These are phyloP conservation scores for Ophiostoma novo-ulmi DNA, from an alignment of 2,329 filamentous ascomycete genomes.

Conservation along the genomic window DNA sequence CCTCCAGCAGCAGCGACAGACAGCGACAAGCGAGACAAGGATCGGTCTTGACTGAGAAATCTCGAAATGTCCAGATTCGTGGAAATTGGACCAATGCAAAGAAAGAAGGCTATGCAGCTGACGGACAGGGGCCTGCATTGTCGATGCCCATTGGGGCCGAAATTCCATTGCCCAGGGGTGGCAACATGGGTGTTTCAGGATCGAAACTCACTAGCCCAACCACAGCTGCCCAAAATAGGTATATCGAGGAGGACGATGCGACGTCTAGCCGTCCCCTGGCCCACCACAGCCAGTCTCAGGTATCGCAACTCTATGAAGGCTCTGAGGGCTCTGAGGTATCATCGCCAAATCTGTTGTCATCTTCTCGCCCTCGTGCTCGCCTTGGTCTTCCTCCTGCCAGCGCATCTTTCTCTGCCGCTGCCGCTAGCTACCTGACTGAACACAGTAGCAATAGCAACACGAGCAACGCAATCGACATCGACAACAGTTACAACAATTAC, in stretches of 20 bases:
- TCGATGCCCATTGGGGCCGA: constrained; percentile 34
- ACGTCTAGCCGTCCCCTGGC: constrained; percentile 27
- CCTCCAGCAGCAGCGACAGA: not conserved
- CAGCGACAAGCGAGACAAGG: constrained; percentile 3
- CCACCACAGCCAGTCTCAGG: constrained; percentile 24
- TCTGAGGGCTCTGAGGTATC: constrained; percentile 20
- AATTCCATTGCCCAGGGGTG: constrained; percentile 37
- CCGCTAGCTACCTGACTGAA: constrained; percentile 16
- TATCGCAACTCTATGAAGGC: constrained; percentile 13
- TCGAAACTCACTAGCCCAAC: constrained; percentile 36
- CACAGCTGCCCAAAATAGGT: constrained; percentile 22
- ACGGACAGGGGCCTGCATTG: constrained; percentile 34
- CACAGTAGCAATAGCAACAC: constrained; percentile 11
- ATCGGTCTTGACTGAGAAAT: constrained; percentile 19
- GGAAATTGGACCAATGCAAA: constrained; percentile 26
- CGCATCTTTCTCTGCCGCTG: constrained; percentile 23
- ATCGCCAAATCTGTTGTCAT: not conserved
- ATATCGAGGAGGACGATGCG: constrained; percentile 38
- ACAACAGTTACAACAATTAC: constrained; percentile 19
- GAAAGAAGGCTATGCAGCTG: constrained; percentile 31
- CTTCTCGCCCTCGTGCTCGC: constrained; percentile 11
- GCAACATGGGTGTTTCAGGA: constrained; percentile 43
- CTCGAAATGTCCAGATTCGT: constrained; percentile 21
- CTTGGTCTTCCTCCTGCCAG: constrained; percentile 21
- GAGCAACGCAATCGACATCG: not conserved